Evolutionary conservation across 2,329 filamentous ascomycete genomes (phyloP), one percentile per base, ranked within the genome.

Genomic region (Alternaria arborescens): DNA sequence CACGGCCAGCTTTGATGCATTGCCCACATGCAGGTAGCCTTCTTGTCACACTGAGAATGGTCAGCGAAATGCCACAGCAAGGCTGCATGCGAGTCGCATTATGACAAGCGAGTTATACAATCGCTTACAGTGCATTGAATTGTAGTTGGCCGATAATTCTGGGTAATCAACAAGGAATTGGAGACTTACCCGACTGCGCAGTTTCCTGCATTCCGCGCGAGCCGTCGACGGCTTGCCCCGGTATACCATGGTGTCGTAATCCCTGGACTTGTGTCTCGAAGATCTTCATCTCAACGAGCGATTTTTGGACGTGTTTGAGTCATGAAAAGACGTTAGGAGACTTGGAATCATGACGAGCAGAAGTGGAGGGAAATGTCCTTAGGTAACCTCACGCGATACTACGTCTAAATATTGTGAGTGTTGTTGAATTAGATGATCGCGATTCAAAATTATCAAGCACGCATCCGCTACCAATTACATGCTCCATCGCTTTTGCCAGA

Each of bases 201-300:
- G 66, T 61, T 72, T 71, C 44, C 73, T 66, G 56, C 72, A 76
- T 65, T 73, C 71, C 46, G 63, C 69, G 57, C 72, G 74, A 36
- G 67, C 68, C 4, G 65, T 53, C 48, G 65, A 71, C 48, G 68
- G 68, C 60, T 67, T 70, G 57, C 68, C 68, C 40, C 70, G 63
- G 58, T 72, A 71, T 40, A 71, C 71, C 71, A 72, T 72, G n/a
- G 38, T 51, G 16, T 57, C 11, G 12, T 24, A 8, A 41, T 24
- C 20, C 20, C 11, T 26, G 12, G 42, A 36, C 16, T 20, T 14
- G 14, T 20, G 53, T 55, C 8, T 50, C n/a, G 44, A 24, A 22
- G 8, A 16, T 22, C 6, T 34, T 51, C 54, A 51, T 48, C 52
- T 56, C 38, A 56, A 46, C 40, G 50, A 12, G 36, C 32, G 28